phyloP scores from a whole-genome alignment of 1,284 basidiomycete species.

The Malassezia nana region DNA sequence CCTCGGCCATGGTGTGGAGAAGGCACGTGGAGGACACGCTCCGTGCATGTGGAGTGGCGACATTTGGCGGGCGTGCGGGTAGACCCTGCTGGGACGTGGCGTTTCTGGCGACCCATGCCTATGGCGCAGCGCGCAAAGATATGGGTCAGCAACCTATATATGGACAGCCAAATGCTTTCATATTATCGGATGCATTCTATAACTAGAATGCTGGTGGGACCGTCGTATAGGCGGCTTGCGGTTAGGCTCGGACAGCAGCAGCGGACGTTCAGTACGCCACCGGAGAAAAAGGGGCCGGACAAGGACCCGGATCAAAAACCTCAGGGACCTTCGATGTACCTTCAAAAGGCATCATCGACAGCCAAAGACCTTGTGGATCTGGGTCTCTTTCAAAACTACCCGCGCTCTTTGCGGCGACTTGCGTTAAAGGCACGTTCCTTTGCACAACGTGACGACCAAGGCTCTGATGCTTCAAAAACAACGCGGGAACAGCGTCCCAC shows the following conservation, averaged over 20 bases:
- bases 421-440: conserved; percentile 32
- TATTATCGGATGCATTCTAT: background rate
- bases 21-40: conserved; percentile 7
- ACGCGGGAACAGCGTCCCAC: conserved; percentile 20
- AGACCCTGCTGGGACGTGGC: background rate
- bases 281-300: background rate
- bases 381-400: conserved; percentile 35
- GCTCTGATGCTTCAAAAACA: conserved; percentile 4
- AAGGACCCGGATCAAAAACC: background rate
- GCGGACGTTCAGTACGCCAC: background rate
- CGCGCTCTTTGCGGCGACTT: conserved; percentile 31
- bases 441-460: conserved; percentile 11
- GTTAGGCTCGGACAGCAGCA: background rate
- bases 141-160: background rate
- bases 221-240: background rate
- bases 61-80: background rate
- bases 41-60: conserved; percentile 7
- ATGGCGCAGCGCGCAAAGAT: background rate
- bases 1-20: background rate
- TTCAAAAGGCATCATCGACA: background rate
- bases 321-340: background rate
- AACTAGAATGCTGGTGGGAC: background rate
- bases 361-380: conserved; percentile 6
- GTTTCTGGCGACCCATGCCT: background rate
- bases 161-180: background rate